phyloP scores from a whole-genome alignment of 495 filamentous ascomycete species.

The Hyaloscypha bicolor region DNA sequence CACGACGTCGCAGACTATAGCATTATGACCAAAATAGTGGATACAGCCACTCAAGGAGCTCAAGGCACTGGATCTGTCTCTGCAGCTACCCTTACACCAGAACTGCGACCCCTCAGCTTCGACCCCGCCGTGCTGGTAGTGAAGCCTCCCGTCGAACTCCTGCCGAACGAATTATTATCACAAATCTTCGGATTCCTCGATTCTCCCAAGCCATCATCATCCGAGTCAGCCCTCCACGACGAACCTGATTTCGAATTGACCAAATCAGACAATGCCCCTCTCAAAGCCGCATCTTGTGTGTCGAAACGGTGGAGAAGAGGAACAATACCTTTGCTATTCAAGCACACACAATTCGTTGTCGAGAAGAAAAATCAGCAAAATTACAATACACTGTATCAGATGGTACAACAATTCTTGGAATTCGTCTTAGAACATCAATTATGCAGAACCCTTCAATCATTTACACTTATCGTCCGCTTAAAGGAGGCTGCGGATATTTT shows the following conservation, averaged over 20 bases:
- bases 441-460: slow-evolving; percentile 11
- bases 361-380: slow-evolving; percentile 9
- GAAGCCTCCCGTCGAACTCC: slow-evolving; percentile 29
- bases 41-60: neutral
- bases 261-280: slow-evolving; percentile 17
- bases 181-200: slow-evolving; percentile 44
- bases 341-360: slow-evolving; percentile 34
- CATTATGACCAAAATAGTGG: neutral
- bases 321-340: slow-evolving; percentile 44
- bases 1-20: neutral
- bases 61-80: neutral
- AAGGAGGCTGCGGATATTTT: slow-evolving; percentile 13
- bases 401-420: slow-evolving; percentile 29
- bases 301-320: slow-evolving; percentile 43
- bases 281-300: slow-evolving; percentile 47
- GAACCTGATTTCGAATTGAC: slow-evolving; percentile 38
- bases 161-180: slow-evolving; percentile 46
- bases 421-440: slow-evolving; percentile 24
- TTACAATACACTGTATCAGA: slow-evolving; percentile 21
- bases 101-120: neutral
- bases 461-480: slow-evolving; percentile 23
- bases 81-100: neutral
- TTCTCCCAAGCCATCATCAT: slow-evolving; percentile 39
- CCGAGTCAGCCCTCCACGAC: slow-evolving; percentile 39
- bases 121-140: neutral